Evolutionary conservation across 2,329 filamentous ascomycete species (phyloP), one percentile per base, ranked within the genome.

Genomic region (Periconia macrospinosa): DNA sequence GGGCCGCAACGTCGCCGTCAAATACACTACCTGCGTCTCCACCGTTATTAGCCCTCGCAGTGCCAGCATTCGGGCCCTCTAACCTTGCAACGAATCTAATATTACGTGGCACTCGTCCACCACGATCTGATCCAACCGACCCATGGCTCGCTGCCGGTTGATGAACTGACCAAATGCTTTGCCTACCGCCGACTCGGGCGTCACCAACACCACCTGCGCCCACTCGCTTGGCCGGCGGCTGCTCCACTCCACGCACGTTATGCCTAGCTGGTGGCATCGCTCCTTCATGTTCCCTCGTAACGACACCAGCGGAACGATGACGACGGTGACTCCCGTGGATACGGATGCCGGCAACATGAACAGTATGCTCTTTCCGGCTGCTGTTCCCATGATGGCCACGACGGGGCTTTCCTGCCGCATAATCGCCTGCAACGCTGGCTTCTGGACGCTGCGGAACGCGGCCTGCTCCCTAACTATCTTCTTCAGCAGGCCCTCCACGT

Each of bases 291-390:
- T 56, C 49, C 52, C 43, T n/a, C 56, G 48, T 18, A 68, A 60
- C 18, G 52, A 41, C 15, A 63, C 48, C 42, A 68, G 57, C 49
- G 53, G 66, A 10, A 67, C 57, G 1, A 68, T 54, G 10, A 69
- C 55, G 13, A 68, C 49, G 15, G 49, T 68, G 10, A 41, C 56
- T 1, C 61, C 50, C 2, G 48, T 47, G 30, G 49, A 47, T n/a
- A 50, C 47, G 50, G 41, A 61, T n/a, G 54, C 59, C 45, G 56
- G 65, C 52, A 68, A 56, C 53, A 68, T 68, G 41, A 69, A 69
- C 33, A 67, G 54, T 19, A 69, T 43, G 44, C 62, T 67, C 57
- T 68, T 68, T 6, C 66, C 57, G 17, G 54, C 45, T 1, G 33
- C 59, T 33, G 49, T 52, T 6, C 50, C 45, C 30, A 52, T 52